Base-by-base conservation (phyloP, 2,329 filamentous ascomycete genomes). In the Ascochyta koolunga region DNA sequence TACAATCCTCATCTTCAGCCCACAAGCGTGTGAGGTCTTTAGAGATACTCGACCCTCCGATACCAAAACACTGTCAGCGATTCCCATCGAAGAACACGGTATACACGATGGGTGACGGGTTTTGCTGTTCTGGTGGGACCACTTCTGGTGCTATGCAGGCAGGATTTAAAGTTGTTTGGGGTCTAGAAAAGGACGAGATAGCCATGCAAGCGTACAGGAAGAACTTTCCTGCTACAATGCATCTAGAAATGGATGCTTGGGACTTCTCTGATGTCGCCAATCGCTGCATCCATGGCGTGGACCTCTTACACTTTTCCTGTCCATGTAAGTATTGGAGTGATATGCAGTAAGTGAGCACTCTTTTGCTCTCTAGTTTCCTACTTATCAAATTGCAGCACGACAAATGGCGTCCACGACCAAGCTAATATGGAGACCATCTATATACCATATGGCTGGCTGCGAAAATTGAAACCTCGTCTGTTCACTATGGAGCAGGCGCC, bases 51-150 rank as follows among this genome's bases (percentile, higher is more conserved):
- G 18, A 37, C 5, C 7, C 35, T 2, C 36, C 40, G n/a, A 11
- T 11, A 1, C 2, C 24, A 16, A 58, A 57, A 11, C 50, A 32
- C 1, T 3, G 15, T 7, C 16, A 18, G 29, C 29, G 2, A 32
- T 2, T 10, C 5, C 31, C 31, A 1, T 33, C 11, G 0, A 43
- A 29, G 19, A 45, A 19, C 3, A 18, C 21, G 9, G 32, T 13
- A 4, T 57, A 62, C 5, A 58, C 44, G 0, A 61, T 65, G 18
- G 63, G 49, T 0, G 67, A 70, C 16, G 29, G 21, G 0, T 70
- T 63, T 32, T 68, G 64, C 24, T 65, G 67, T 2, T 50, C 42
- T n/a, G 67, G 67, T 16, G 66, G 66, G 21, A 57, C 59, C 0
- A 65, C 62, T 5, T 31, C 53, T 35, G 67, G 66, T 15, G 67